Base-by-base conservation (phyloP, 176 grass and related monocot genomes). In the Rhynchospora breviuscula region DNA sequence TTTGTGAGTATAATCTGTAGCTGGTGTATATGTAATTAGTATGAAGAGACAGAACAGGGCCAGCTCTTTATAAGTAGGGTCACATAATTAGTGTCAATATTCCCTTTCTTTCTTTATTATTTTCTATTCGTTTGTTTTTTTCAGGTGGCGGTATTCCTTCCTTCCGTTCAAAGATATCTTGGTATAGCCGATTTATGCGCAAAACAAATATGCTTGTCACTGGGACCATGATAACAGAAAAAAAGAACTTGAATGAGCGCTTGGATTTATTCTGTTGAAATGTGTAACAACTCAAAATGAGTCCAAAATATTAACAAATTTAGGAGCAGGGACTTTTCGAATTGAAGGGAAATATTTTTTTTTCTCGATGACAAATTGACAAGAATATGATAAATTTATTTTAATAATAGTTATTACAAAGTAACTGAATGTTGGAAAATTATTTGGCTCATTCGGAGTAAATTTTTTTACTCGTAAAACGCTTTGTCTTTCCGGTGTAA, bases 91-190 rank as follows among this genome's bases (percentile, higher is more conserved):
- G 29, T 67, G 65, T 67, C 70, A 52, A 74, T 74, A 52, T 74
- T 74, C 69, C 15, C 26, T 66, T 14, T 5, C 21, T 72, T 48
- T 7, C 1, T 17, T 43, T 18, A 7, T 46, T 10, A 1, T 14
- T 25, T 23, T 8, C 35, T 40, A 40, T 5, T 40, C 3, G 1
- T 74, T 68, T 2, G 31, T 23, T 51, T 74, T 74, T 74, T 52
- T 25, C 70, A 74, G 70, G 70, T 74, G 70, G 46, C 10, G n/a
- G 19, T 74, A 51, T 73, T 74, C 69, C 69, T 74, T 74, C 10
- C 46, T 74, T 51, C 4, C 71, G 19, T 53, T 52, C 10, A 75
- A 75, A 75, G 71, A 15, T 22, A 75, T 75, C 56, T 45, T 9
- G 22, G 4, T 22, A 71, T 48, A 47, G 18, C 67, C 67, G 67